Evolutionary conservation across 2,329 filamentous ascomycete genomes (phyloP), one percentile per base, ranked within the genome.

Genomic region (Colletotrichum lupini): DNA sequence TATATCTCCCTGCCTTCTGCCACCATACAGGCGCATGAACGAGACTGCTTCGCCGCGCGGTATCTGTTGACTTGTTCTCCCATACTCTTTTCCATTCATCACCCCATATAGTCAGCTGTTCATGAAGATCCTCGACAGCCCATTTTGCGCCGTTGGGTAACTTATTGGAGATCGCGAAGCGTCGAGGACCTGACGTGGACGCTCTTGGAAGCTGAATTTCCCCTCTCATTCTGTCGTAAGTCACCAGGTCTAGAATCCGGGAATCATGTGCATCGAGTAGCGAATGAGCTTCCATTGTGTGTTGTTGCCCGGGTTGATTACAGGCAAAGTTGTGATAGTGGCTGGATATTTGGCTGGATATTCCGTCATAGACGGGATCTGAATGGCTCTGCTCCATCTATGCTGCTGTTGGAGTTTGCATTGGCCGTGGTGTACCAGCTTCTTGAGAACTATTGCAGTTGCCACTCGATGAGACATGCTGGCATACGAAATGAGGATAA

Each of bases 241-340:
- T 35, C 46, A 63, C 42, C 56, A 52, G 62, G 63, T 64, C 52
- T 52, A 75, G 61, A 24, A 59, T n/a, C 55, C 68, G 30, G 68
- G 59, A 2, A 68, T 46, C 46, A 57, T 32, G 9, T 16, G 8
- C 37, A 32, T 46, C 52, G 42, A 52, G 30, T 7, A 26, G 7
- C 12, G 32, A 35, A 30, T 55, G 1, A 37, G 35, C 22, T 19
- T 55, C 61, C 26, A 11, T 28, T 22, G 6, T 24, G 5, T 30
- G 19, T 22, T 30, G 19, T 22, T 19, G 42, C 19, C 42, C n/a
- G 35, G 16, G 22, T 3, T 9, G 3, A 22, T 24, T 30, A 24
- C 16, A 11, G 9, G 2, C 22, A 24, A 8, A 9, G 26, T 16
- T 30, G 22, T 64, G 14, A 11, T 64, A 12, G 16, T 37, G 46